Evolutionary conservation across 2,329 filamentous ascomycete species (phyloP).

Genomic region (Exophiala mesophila): DNA sequence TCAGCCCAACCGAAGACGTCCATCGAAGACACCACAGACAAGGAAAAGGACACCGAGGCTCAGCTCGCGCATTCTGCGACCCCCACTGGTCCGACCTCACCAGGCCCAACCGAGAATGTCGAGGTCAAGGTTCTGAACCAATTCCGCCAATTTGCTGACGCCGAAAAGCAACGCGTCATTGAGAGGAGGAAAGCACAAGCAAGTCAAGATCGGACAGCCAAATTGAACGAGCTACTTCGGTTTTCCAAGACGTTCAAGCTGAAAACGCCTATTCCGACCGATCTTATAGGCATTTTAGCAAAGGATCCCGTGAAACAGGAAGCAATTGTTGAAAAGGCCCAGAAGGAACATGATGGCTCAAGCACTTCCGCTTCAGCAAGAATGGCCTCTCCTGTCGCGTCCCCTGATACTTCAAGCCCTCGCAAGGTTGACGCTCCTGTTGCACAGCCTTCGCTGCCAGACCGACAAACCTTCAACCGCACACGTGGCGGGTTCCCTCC

Average conservation of each 20-base stretch:
- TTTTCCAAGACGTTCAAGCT: conserved; percentile 94
- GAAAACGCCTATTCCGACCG: conserved; percentile 82
- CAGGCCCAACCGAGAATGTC: conserved; percentile 56
- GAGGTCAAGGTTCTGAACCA: conserved; percentile 58
- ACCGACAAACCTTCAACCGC: conserved; percentile 46
- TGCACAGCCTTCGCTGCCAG: conserved; percentile 35
- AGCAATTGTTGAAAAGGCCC: conserved; percentile 83
- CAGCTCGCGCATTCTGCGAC: conserved; percentile 13
- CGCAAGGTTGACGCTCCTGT: conserved; percentile 41
- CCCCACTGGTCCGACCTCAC: conserved; percentile 37
- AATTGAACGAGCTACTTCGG: conserved; percentile 89
- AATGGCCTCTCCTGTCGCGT: conserved; percentile 25
- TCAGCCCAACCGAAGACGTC: conserved; percentile 18
- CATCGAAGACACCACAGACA: neutral
- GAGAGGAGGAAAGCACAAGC: conserved; percentile 53
- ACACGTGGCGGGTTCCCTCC: conserved; percentile 40
- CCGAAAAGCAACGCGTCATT: conserved; percentile 56
- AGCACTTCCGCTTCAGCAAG: conserved; percentile 29
- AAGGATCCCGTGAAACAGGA: conserved; percentile 95
- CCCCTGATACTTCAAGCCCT: conserved; percentile 50
- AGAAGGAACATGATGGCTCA: conserved; percentile 64
- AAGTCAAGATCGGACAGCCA: conserved; percentile 77
- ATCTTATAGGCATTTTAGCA: conserved; percentile 89
- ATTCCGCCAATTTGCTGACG: conserved; percentile 60
- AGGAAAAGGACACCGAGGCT: conserved; percentile 44